Percentiles rank a stretch among this genome's conserved stretches.
Evolutionary conservation across 208 protist genomes (phyloP).

Genomic region (Acanthamoeba quina): DNA sequence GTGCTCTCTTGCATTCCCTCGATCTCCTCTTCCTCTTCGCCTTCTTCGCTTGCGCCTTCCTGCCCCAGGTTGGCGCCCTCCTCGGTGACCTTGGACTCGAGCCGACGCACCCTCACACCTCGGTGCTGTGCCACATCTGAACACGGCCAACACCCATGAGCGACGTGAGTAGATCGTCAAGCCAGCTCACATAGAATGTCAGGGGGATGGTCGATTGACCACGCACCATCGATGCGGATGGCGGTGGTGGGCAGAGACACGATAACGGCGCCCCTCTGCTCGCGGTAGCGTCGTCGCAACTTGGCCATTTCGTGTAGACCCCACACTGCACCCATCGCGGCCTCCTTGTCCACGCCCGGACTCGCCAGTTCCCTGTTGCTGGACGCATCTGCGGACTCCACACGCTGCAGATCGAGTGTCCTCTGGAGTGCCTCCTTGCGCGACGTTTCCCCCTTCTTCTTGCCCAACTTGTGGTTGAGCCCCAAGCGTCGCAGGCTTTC

Average conservation of each 20-base stretch:
- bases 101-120: background rate
- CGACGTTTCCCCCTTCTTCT: background rate
- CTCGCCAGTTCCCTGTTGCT: background rate
- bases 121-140: constrained; percentile 7
- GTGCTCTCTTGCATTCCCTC: background rate
- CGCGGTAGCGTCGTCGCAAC: constrained; percentile 6
- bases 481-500: constrained; percentile 4
- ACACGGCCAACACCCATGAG: background rate
- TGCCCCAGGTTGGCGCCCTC: background rate
- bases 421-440: background rate
- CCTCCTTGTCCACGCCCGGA: background rate
- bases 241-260: constrained; percentile 14
- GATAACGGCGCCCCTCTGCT: background rate
- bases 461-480: constrained; percentile 1
- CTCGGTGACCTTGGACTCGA: constrained; percentile 1
- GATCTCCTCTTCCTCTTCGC: background rate
- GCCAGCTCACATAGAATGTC: background rate
- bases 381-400: background rate
- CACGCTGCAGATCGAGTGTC: background rate
- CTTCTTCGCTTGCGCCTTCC: background rate
- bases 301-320: constrained; percentile 45
- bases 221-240: constrained; percentile 2
- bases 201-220: background rate
- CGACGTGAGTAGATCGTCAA: background rate
- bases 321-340: constrained; percentile 28